Evolutionary conservation across 192 early-diverging fungal species (phyloP).

Genomic region (Coemansia sp.): DNA sequence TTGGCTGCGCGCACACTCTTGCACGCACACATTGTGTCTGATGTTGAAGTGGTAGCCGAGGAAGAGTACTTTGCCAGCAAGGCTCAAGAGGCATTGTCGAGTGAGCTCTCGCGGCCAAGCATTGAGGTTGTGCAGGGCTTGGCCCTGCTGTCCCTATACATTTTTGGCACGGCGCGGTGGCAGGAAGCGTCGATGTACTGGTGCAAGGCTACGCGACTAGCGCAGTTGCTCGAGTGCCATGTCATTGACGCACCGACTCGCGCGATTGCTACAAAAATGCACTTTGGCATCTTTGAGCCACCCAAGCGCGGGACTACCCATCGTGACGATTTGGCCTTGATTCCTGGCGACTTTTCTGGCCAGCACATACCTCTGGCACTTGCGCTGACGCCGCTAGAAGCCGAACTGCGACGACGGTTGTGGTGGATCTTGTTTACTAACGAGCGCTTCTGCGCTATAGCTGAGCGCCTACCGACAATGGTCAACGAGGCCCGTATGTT

Average conservation of each 20-base stretch:
- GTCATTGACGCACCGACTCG: slow-evolving; percentile 47
- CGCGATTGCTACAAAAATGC: slow-evolving; percentile 42
- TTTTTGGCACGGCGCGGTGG: slow-evolving; percentile 44
- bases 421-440: slow-evolving; percentile 53
- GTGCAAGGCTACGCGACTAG: slow-evolving; percentile 51
- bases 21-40: slow-evolving; percentile 21
- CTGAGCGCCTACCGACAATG: slow-evolving; percentile 51
- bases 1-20: slow-evolving; percentile 35
- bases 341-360: slow-evolving; percentile 42
- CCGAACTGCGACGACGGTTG: slow-evolving; percentile 45
- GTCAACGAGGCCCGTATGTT: slow-evolving; percentile 50
- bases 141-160: slow-evolving; percentile 40
- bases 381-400: slow-evolving; percentile 42
- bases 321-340: slow-evolving; percentile 26
- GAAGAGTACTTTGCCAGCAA: slow-evolving; percentile 42
- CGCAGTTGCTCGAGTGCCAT: slow-evolving; percentile 47
- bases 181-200: slow-evolving; percentile 54
- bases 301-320: slow-evolving; percentile 13
- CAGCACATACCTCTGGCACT: slow-evolving; percentile 35
- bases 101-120: slow-evolving; percentile 29
- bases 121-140: slow-evolving; percentile 44
- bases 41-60: slow-evolving; percentile 32
- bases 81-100: slow-evolving; percentile 24
- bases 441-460: slow-evolving; percentile 50
- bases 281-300: slow-evolving; percentile 50